phyloP scores from a whole-genome alignment of 148 eudicot species.

The Silene uniflora region DNA sequence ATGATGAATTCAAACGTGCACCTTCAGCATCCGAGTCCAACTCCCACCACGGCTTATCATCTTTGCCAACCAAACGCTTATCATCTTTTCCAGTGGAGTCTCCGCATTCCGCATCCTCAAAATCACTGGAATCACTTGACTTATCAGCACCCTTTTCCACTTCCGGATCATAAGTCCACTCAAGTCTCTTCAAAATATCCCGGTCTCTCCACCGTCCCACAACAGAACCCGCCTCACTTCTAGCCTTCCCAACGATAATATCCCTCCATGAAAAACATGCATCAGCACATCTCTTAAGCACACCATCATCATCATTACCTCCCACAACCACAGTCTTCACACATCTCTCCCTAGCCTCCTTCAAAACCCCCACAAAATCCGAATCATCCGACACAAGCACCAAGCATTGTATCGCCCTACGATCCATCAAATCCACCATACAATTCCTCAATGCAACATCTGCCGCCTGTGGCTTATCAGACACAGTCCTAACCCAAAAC shows the following conservation, averaged over 20 bases:
- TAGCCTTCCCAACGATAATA: constrained; percentile 67
- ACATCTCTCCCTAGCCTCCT: constrained; percentile 79
- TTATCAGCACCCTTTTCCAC: constrained; percentile 26
- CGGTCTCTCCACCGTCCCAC: constrained; percentile 73
- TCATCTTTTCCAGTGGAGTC: constrained; percentile 21
- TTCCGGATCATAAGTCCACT: constrained; percentile 68
- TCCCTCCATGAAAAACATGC: constrained; percentile 84
- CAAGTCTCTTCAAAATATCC: constrained; percentile 62
- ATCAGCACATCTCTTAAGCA: constrained; percentile 65
- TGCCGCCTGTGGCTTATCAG: constrained; percentile 67
- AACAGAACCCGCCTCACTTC: constrained; percentile 59
- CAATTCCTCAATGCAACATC: constrained; percentile 55
- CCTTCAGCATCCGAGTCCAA: constrained; percentile 1
- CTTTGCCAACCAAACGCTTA: neutral
- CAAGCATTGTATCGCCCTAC: constrained; percentile 41
- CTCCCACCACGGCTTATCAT: constrained; percentile 1
- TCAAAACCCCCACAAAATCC: constrained; percentile 53
- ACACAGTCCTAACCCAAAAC: constrained; percentile 64
- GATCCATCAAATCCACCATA: constrained; percentile 74
- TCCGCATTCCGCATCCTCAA: neutral
- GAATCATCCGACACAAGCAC: constrained; percentile 85
- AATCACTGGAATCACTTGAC: constrained; percentile 17
- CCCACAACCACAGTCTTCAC: constrained; percentile 81
- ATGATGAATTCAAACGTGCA: constrained; percentile 10
- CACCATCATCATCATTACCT: constrained; percentile 53